These are phyloP conservation scores for Kwoniella shivajii DNA, from an alignment of 1,284 basidiomycete species.

Conservation along the genomic window DNA sequence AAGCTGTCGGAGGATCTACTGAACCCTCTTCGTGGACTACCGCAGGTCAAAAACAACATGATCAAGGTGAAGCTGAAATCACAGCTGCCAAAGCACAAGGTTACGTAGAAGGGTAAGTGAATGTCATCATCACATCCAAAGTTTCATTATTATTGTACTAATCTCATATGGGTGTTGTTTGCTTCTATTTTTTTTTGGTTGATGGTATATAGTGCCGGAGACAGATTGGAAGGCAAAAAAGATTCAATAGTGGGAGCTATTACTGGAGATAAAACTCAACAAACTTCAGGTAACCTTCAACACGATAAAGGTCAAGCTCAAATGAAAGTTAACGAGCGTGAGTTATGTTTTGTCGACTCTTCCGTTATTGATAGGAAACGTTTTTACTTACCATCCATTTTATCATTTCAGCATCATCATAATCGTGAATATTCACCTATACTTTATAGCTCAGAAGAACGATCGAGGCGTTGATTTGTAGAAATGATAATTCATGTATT, in stretches of 20 bases:
- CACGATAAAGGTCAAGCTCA: constrained; percentile 62
- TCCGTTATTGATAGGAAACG: background rate
- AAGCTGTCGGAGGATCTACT: constrained; percentile 46
- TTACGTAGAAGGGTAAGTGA: constrained; percentile 60
- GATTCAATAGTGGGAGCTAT: constrained; percentile 66
- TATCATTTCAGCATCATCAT: background rate
- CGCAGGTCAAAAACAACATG: constrained; percentile 65
- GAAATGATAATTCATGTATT: too few species aligned
- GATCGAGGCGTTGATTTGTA: too few species aligned
- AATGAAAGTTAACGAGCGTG: constrained; percentile 40
- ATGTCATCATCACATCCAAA: too few species aligned
- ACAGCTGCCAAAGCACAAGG: constrained; percentile 49
- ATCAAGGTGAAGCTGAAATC: constrained; percentile 62
- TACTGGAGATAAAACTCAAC: constrained; percentile 66
- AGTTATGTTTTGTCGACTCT: too few species aligned
- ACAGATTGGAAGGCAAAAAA: constrained; percentile 67
- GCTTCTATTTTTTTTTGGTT: background rate
- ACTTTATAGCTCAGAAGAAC: too few species aligned
- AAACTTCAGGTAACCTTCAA: constrained; percentile 59
- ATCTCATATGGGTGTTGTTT: background rate
- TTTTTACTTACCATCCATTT: background rate
- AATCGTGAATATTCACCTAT: too few species aligned
- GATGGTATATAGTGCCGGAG: constrained; percentile 47
- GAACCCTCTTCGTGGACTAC: constrained; percentile 46
- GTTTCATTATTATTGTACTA: too few species aligned